These are phyloP conservation scores for Ophiostoma novo-ulmi DNA, from an alignment of 2,329 filamentous ascomycete genomes.

Conservation along the genomic window DNA sequence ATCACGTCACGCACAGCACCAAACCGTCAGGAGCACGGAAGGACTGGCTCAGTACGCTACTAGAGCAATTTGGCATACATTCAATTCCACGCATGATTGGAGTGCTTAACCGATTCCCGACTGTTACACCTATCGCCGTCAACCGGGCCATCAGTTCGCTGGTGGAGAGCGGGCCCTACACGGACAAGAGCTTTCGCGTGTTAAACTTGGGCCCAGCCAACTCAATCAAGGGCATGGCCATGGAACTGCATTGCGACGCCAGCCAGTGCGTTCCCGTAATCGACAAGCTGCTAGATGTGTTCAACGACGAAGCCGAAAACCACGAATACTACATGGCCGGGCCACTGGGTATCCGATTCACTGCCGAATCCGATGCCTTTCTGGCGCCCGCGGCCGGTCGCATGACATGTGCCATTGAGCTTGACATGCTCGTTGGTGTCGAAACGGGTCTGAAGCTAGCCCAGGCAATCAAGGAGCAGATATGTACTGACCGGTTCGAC, in stretches of 20 bases:
- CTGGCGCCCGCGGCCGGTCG: constrained; percentile 29
- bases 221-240: constrained; percentile 27
- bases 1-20: constrained; percentile 20
- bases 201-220: constrained; percentile 31
- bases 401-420: constrained; percentile 30
- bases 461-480: constrained; percentile 27
- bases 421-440: constrained; percentile 29
- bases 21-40: constrained; percentile 27
- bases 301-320: constrained; percentile 25
- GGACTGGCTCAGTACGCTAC: constrained; percentile 26
- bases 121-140: constrained; percentile 28
- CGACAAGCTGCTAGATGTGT: constrained; percentile 28
- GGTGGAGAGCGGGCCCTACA: constrained; percentile 29
- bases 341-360: constrained; percentile 30
- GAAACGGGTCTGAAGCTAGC: constrained; percentile 26
- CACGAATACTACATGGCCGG: constrained; percentile 30
- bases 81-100: constrained; percentile 25
- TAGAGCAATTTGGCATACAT: constrained; percentile 29
- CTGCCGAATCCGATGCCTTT: constrained; percentile 27
- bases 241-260: constrained; percentile 30
- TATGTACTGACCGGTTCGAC: constrained; percentile 24
- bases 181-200: constrained; percentile 30
- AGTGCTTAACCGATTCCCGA: constrained; percentile 27
- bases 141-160: constrained; percentile 28
- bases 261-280: constrained; percentile 27